Percentiles rank a stretch among this genome's conserved stretches.
Conservation (phyloP, 495 filamentous ascomycete genomes). For the Chaetomium fimeti region DNA sequence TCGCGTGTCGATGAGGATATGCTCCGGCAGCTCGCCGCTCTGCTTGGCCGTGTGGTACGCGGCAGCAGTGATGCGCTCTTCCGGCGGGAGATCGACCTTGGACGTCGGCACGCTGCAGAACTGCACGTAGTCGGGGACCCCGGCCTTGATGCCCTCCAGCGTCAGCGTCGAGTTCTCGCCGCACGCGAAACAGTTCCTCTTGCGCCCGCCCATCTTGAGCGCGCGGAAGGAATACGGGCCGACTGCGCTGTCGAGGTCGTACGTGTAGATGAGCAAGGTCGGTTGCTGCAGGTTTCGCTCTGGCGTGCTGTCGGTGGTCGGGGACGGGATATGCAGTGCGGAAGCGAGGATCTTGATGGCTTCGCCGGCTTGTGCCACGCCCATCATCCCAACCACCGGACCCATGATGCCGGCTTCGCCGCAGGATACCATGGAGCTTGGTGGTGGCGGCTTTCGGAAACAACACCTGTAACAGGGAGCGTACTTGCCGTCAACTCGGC, state of each 20-base stretch:
- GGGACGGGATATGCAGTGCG: slow-evolving; percentile 29
- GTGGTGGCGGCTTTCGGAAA: slow-evolving; percentile 81
- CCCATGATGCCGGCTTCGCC: slow-evolving; percentile 91
- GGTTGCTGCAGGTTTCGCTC: slow-evolving; percentile 35
- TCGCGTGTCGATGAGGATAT: slow-evolving; percentile 74
- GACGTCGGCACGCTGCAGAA: slow-evolving; percentile 62
- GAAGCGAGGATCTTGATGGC: slow-evolving; percentile 75
- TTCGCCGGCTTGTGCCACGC: slow-evolving; percentile 84
- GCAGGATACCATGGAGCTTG: slow-evolving; percentile 73
- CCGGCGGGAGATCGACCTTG: slow-evolving; percentile 41
- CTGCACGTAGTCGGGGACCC: slow-evolving; percentile 70
- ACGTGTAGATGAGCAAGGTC: slow-evolving; percentile 70
- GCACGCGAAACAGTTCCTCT: slow-evolving; percentile 71
- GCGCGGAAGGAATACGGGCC: slow-evolving; percentile 66
- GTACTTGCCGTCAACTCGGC: slow-evolving; percentile 32
- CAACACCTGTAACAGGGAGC: slow-evolving; percentile 93
- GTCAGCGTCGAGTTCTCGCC: slow-evolving; percentile 60
- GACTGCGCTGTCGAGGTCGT: slow-evolving; percentile 42
- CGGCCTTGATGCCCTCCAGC: slow-evolving; percentile 57
- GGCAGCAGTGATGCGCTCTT: slow-evolving; percentile 61
- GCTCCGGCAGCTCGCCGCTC: slow-evolving; percentile 35
- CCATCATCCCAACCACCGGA: slow-evolving; percentile 92
- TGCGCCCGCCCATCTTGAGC: slow-evolving; percentile 65
- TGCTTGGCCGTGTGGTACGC: slow-evolving; percentile 48
- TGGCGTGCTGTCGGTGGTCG: neutral